Evolutionary conservation across 495 filamentous ascomycete genomes (phyloP).

Genomic region (Penicillium nucicola): DNA sequence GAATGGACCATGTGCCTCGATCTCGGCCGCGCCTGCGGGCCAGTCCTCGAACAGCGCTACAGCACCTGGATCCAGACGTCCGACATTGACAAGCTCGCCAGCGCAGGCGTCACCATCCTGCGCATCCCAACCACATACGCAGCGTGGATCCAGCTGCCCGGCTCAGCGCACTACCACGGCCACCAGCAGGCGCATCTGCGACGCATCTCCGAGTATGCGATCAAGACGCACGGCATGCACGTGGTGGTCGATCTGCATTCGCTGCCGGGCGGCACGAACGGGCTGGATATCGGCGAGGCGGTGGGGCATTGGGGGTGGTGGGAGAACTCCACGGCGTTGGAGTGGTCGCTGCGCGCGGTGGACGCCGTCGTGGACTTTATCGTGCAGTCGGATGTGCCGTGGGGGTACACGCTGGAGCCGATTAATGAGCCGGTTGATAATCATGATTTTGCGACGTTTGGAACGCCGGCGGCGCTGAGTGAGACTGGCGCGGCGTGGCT

Average conservation of each 20-base stretch:
- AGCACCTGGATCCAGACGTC: constrained; percentile 25
- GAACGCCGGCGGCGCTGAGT: constrained; percentile 26
- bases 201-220: constrained; percentile 26
- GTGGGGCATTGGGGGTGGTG: constrained; percentile 29
- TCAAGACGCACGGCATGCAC: constrained; percentile 28
- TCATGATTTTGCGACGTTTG: constrained; percentile 22
- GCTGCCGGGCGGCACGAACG: constrained; percentile 29
- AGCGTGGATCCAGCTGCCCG: constrained; percentile 25
- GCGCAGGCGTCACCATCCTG: constrained; percentile 19
- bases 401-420: constrained; percentile 25
- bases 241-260: constrained; percentile 31
- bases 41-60: constrained; percentile 28
- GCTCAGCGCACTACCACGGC: constrained; percentile 29
- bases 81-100: constrained; percentile 28
- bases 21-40: constrained; percentile 19
- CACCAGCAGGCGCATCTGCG: constrained; percentile 24
- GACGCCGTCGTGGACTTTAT: constrained; percentile 26
- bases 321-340: constrained; percentile 22
- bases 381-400: constrained; percentile 19
- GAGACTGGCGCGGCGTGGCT: constrained; percentile 26
- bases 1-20: constrained; percentile 31
- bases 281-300: constrained; percentile 28
- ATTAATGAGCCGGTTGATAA: constrained; percentile 33
- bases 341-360: constrained; percentile 24
- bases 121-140: constrained; percentile 32